Evolutionary conservation across 306 rosid species (phyloP).

Genomic region (Comarum palustre): DNA sequence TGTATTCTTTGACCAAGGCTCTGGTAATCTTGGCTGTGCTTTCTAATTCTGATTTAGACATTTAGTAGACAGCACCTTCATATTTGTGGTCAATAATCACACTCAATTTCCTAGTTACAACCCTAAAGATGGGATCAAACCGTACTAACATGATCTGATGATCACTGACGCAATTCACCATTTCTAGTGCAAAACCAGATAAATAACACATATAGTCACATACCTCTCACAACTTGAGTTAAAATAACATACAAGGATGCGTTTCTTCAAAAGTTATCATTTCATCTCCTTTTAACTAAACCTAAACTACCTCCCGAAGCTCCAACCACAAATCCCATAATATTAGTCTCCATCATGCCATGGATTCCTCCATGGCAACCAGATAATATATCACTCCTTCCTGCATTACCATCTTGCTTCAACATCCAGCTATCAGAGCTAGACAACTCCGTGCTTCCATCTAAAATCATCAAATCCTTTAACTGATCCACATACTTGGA

Average conservation of each 20-base stretch:
- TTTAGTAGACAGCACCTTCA: too few species aligned
- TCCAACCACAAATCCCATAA: constrained; percentile 30
- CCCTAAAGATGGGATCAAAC: background rate
- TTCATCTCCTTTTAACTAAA: constrained; percentile 52
- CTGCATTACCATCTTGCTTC: constrained; percentile 16
- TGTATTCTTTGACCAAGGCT: background rate
- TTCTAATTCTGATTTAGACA: too few species aligned
- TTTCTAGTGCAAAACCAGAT: background rate
- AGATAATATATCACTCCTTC: constrained; percentile 11
- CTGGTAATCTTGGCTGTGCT: background rate
- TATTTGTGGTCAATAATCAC: too few species aligned
- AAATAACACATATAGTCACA: background rate
- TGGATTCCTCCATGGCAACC: constrained; percentile 26
- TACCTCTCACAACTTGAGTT: background rate
- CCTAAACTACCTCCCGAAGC: constrained; percentile 35
- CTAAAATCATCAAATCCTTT: constrained; percentile 41
- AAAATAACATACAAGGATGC: background rate
- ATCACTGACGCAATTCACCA: background rate
- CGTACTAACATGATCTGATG: background rate
- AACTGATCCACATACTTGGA: constrained; percentile 54
- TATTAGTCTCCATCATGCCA: constrained; percentile 31
- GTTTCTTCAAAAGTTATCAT: background rate
- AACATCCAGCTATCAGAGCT: background rate
- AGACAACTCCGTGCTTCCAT: constrained; percentile 20
- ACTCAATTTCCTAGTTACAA: too few species aligned